Conservation (phyloP, 2,329 filamentous ascomycete species). For the Seiridium cupressi region DNA sequence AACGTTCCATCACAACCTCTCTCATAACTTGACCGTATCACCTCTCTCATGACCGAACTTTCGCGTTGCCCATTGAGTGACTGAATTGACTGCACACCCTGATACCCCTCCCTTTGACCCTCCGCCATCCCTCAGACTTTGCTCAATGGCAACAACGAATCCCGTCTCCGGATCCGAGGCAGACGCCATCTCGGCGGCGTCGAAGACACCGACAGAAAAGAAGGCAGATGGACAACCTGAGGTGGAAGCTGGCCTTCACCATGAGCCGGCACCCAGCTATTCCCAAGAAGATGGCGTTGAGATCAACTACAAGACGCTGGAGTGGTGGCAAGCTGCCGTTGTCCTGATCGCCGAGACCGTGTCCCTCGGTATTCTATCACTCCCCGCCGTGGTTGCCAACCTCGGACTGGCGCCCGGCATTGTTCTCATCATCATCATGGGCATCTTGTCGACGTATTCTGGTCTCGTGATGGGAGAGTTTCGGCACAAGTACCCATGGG, state of each 20-base stretch:
- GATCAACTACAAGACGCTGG: slow-evolving; percentile 35
- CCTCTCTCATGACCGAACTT: too few relatives aligned
- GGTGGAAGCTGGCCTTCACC: not conserved
- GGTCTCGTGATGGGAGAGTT: slow-evolving; percentile 62
- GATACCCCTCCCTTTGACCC: too few relatives aligned
- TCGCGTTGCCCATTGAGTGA: not conserved
- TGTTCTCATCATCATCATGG: slow-evolving; percentile 64
- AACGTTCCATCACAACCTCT: not conserved
- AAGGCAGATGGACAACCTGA: not conserved
- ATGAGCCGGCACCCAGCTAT: slow-evolving; percentile 9
- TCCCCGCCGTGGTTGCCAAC: slow-evolving; percentile 71
- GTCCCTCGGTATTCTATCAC: slow-evolving; percentile 61
- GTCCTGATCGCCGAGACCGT: slow-evolving; percentile 43
- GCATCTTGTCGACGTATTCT: slow-evolving; percentile 66
- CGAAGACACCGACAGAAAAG: not conserved
- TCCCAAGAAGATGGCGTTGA: slow-evolving; percentile 12
- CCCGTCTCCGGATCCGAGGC: not conserved
- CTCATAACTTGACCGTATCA: not conserved
- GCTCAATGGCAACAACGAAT: not conserved
- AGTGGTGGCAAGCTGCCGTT: slow-evolving; percentile 43
- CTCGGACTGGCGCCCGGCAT: slow-evolving; percentile 73
- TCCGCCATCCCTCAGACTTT: too few relatives aligned
- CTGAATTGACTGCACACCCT: not conserved
- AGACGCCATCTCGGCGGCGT: not conserved
- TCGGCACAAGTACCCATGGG: slow-evolving; percentile 66